phyloP scores from a whole-genome alignment of 2,329 filamentous ascomycete genomes.

The Nothomitra cinnamomea region DNA sequence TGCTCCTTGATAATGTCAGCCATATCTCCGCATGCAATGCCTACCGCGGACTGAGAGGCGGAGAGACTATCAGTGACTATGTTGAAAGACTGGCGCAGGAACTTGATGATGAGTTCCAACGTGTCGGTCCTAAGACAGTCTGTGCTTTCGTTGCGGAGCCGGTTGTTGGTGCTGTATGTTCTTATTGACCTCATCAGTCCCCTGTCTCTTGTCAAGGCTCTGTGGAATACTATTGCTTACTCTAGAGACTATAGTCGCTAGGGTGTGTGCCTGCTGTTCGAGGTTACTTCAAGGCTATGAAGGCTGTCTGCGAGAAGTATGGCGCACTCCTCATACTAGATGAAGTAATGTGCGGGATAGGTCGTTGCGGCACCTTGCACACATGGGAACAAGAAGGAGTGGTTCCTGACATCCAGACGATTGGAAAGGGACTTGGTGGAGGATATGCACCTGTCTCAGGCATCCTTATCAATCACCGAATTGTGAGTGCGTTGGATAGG shows the following conservation, averaged over 20 bases:
- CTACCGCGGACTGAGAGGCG: conserved; percentile 37
- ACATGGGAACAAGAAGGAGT: conserved; percentile 43
- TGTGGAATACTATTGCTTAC: neutral
- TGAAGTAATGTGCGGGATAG: conserved; percentile 58
- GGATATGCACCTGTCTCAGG: conserved; percentile 46
- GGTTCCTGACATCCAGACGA: conserved; percentile 46
- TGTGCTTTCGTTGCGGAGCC: conserved; percentile 60
- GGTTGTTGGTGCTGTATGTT: conserved; percentile 48
- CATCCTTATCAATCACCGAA: conserved; percentile 34
- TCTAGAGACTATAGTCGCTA: conserved; percentile 30
- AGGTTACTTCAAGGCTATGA: conserved; percentile 55
- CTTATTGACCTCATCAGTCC: neutral
- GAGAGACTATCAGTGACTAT: conserved; percentile 41
- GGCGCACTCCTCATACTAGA: conserved; percentile 63
- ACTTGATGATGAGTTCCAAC: conserved; percentile 48
- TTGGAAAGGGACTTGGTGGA: conserved; percentile 49
- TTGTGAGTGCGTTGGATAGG: conserved; percentile 31
- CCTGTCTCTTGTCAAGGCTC: neutral
- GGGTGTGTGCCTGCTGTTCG: conserved; percentile 49
- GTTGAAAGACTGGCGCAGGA: conserved; percentile 43
- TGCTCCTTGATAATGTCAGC: conserved; percentile 38
- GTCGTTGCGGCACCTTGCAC: conserved; percentile 40
- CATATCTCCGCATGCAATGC: conserved; percentile 50
- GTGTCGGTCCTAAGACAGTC: conserved; percentile 45
- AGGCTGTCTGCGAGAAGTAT: conserved; percentile 49